These are phyloP conservation scores for Pelargonium fulgidum DNA, from an alignment of 441 rosid genomes.

Conservation along the genomic window DNA sequence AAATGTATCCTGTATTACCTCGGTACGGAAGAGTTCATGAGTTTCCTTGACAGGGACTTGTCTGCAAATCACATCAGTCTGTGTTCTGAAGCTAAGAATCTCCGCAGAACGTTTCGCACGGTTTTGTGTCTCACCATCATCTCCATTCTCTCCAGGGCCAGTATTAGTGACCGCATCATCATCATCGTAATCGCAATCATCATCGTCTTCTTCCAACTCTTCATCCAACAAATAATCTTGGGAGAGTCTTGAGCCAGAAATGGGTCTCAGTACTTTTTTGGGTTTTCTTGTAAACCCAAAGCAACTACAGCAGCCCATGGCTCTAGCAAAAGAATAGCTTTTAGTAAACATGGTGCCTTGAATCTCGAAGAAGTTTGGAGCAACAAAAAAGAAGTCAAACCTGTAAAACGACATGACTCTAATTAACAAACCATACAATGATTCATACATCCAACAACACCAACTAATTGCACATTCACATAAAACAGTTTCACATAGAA, in stretches of 20 bases:
- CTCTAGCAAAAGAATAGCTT: conserved; percentile 44
- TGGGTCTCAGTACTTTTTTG: conserved; percentile 29
- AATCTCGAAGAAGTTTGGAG: conserved; percentile 25
- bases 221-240: conserved; percentile 51
- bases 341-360: conserved; percentile 46
- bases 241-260: conserved; percentile 33
- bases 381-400: conserved; percentile 28
- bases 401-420: conserved; percentile 33
- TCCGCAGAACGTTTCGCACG: conserved; percentile 57
- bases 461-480: not conserved
- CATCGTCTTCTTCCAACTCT: conserved; percentile 37
- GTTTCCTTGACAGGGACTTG: conserved; percentile 86
- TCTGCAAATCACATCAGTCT: conserved; percentile 73
- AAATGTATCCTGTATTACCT: conserved; percentile 34
- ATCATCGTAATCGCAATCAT: conserved; percentile 28
- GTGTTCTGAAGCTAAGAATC: conserved; percentile 58
- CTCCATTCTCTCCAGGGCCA: conserved; percentile 35
- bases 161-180: conserved; percentile 49
- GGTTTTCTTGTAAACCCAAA: conserved; percentile 63
- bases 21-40: conserved; percentile 59
- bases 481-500: not conserved
- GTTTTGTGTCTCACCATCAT: conserved; percentile 45
- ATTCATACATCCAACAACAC: conserved; percentile 1
- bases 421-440: conserved; percentile 16
- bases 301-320: conserved; percentile 88